phyloP scores from a whole-genome alignment of 805 yeast species.

The Saccharomycopsis sp. region DNA sequence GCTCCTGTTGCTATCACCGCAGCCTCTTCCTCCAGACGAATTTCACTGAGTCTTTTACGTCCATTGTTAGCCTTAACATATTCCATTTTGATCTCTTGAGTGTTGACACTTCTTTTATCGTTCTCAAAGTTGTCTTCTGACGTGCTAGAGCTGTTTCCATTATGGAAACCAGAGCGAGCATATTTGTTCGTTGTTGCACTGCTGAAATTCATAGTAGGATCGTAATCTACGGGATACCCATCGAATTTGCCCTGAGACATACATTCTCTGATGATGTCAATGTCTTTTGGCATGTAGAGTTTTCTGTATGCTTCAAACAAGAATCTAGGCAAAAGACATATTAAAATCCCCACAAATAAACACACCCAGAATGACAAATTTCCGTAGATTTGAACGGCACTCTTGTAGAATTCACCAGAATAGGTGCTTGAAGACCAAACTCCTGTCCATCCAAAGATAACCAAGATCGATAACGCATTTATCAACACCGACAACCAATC shows the following conservation, averaged over 20 bases:
- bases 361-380: slow-evolving; percentile 62
- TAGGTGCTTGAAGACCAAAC: slow-evolving; percentile 56
- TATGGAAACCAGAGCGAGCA: not conserved
- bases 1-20: not conserved
- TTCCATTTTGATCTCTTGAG: slow-evolving; percentile 19
- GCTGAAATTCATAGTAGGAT: slow-evolving; percentile 45
- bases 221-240: slow-evolving; percentile 60
- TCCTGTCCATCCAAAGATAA: slow-evolving; percentile 74
- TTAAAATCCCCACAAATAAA: slow-evolving; percentile 53
- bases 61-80: slow-evolving; percentile 7
- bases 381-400: slow-evolving; percentile 60
- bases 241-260: slow-evolving; percentile 59
- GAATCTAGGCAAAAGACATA: slow-evolving; percentile 64
- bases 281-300: slow-evolving; percentile 54
- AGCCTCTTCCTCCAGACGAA: not conserved
- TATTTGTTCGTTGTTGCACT: not conserved
- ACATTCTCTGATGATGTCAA: slow-evolving; percentile 70
- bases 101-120: not conserved
- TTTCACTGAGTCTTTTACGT: slow-evolving; percentile 6
- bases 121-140: slow-evolving; percentile 1
- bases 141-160: not conserved
- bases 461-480: slow-evolving; percentile 48
- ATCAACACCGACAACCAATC: slow-evolving; percentile 64
- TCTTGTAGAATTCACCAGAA: slow-evolving; percentile 58
- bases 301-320: slow-evolving; percentile 49